Evolutionary conservation across 805 yeast species (phyloP), one percentile per base, ranked within the genome.

Genomic region (Saccharomyces jurei): DNA sequence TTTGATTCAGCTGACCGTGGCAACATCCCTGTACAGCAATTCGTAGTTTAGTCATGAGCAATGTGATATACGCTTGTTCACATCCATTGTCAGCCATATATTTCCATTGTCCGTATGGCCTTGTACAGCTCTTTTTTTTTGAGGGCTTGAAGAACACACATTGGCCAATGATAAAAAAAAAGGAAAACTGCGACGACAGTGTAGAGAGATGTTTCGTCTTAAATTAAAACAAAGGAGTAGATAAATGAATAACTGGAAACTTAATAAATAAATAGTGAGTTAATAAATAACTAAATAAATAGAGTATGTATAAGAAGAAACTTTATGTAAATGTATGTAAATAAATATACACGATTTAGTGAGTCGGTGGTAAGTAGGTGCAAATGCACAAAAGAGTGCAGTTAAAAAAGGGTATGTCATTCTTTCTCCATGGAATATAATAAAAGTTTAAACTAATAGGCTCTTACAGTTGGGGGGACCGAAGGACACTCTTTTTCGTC

Each of bases 391-490:
- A 36, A 36, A 36, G 17, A n/a, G 44, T 36, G 44, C 44, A 36
- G 6, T 17, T 17, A 36, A 36, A 36, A n/a, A 17, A 36, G 22
- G 25, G 25, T 36, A 36, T 36, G 44, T 17, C 21, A n/a, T 32
- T 36, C 25, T 36, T 17, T 36, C 17, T 17, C 11, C 11, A 22
- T 36, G 17, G 17, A 17, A 36, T 17, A 17, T 13, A 36, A 17
- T 36, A 11, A 36, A 17, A 4, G 3, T n/a, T 3, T 17, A 36
- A n/a, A 30, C 54, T 84, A 92, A 74, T 92, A 92, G 59, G 89
- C 90, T 82, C 99, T 92, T 76, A 87, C 84, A 56, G 96, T 92
- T 57, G 98, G 98, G 62, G 98, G 98, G 59, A 92, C 97, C 50
- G 96, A 79, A 75, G 89, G 88, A 82, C 97, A 90, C 74, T 92